phyloP scores from a whole-genome alignment of 257 asterid species.

The Forsythia suspensa region DNA sequence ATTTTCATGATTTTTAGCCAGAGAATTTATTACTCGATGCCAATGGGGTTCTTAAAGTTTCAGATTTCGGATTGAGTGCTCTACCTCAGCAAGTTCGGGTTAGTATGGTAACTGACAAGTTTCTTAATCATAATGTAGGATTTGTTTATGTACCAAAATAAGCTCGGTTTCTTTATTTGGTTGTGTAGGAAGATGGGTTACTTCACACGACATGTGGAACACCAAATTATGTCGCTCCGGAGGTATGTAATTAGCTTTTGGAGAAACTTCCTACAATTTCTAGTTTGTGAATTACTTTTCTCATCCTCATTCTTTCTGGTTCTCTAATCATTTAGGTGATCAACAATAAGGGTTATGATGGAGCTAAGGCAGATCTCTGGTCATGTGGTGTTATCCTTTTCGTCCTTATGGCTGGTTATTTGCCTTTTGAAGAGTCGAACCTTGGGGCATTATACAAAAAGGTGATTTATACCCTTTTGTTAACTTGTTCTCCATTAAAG shows the following conservation, averaged over 20 bases:
- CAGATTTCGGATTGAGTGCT: slow-evolving; percentile 96
- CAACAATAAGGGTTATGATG: slow-evolving; percentile 90
- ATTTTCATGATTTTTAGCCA: slow-evolving; percentile 44
- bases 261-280: neutral
- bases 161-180: slow-evolving; percentile 18
- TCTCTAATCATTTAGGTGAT: slow-evolving; percentile 55
- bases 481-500: neutral
- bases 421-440: slow-evolving; percentile 91
- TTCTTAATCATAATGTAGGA: too few species aligned
- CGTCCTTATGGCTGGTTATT: slow-evolving; percentile 65
- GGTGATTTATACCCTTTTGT: slow-evolving; percentile 25
- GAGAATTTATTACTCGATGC: slow-evolving; percentile 87
- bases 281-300: neutral
- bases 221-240: slow-evolving; percentile 98
- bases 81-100: slow-evolving; percentile 97
- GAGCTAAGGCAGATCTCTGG: slow-evolving; percentile 98
- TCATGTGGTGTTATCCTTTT: slow-evolving; percentile 76
- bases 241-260: slow-evolving; percentile 48
- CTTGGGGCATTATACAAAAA: slow-evolving; percentile 59
- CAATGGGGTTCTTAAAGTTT: slow-evolving; percentile 78
- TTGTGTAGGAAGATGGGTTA: slow-evolving; percentile 82
- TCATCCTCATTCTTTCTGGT: slow-evolving; percentile 6
- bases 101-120: neutral
- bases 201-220: slow-evolving; percentile 99
- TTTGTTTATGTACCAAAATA: too few species aligned